Base-by-base conservation (phyloP, 441 rosid genomes). In the Populus hybrid region DNA sequence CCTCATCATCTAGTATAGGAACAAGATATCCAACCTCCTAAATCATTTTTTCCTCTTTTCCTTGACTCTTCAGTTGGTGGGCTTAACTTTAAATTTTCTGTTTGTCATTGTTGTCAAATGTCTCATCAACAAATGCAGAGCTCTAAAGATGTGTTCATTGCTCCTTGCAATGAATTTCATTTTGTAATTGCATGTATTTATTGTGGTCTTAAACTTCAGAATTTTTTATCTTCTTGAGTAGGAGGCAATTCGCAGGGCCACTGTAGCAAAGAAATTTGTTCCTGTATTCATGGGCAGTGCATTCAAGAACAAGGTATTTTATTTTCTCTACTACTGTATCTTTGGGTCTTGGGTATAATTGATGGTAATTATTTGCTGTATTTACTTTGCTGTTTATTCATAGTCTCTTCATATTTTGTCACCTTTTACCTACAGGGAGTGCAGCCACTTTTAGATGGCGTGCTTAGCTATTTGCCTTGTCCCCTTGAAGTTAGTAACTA, bases 241-340 rank as follows among this genome's bases (percentile, higher is more conserved):
- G 98, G 97, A 86, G 82, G 99, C 98, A 74, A 84, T 97, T 83
- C 97, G 95, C 72, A 88, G 99, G 85, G 97, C 97, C 81, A 96
- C 99, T 32, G 65, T 91, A 68, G 97, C 95, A 21, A 89, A 81
- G 67, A 94, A 91, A 82, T 94, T 97, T 83, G 87, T 97, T 38
- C 99, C 98, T 67, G 97, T 97, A 73, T 97, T 94, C 85, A 97
- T 97, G 98, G 99, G 99, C 7, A 94, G 98, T 83, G 99, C 98
- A 30, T 94, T 96, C 87, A 96, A 94, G 83, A 96, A 96, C 85
- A 96, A 94, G 99, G 99, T 94, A 85, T 59, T 74, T 40, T 79
- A 38, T n/a, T 14, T 28, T 35, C 23, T 68, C 21, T 3, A 34
- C 7, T 46, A 42, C 38, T 6, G 26, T 23, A 23, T 46, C 50